Percentiles rank a stretch among this genome's conserved stretches.
Evolutionary conservation across 371 early-diverging fungal genomes (phyloP).

Genomic region (Ecytonucleospora hepatopenaei): DNA sequence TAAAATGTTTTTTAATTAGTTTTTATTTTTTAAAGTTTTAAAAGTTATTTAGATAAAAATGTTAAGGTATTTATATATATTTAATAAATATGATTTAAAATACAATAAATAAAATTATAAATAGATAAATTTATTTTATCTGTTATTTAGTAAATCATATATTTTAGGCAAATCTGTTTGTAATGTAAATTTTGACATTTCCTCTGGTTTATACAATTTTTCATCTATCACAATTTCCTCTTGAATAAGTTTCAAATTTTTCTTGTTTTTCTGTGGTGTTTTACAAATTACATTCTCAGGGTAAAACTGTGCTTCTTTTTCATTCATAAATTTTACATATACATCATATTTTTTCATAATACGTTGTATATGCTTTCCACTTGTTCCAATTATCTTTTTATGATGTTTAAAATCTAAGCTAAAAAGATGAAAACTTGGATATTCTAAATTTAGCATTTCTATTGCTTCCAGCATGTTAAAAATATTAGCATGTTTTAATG

Average conservation of each 20-base stretch:
- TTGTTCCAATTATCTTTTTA: constrained; percentile 79
- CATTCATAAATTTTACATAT: constrained; percentile 68
- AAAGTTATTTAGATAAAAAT: too few species aligned
- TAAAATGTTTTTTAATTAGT: too few species aligned
- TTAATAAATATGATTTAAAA: too few species aligned
- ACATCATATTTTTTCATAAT: constrained; percentile 85
- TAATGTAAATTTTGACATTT: too few species aligned
- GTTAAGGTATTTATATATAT: too few species aligned
- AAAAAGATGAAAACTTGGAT: constrained; percentile 57
- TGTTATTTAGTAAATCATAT: too few species aligned
- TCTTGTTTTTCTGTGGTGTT: constrained; percentile 50
- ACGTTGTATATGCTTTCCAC: constrained; percentile 77
- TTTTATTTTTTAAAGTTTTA: too few species aligned
- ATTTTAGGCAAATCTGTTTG: too few species aligned
- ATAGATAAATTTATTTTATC: too few species aligned
- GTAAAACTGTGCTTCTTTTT: constrained; percentile 17
- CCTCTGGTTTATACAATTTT: too few species aligned
- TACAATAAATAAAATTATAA: too few species aligned
- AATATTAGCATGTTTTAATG: constrained; percentile 25
- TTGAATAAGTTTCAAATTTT: constrained; percentile 40
- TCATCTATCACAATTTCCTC: constrained; percentile 47
- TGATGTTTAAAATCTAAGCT: constrained; percentile 72
- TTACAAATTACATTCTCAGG: constrained; percentile 50
- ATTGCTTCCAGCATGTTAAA: constrained; percentile 25
- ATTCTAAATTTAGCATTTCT: constrained; percentile 42